Conservation (phyloP, 139 green algal species). For the Volvox africanus region DNA sequence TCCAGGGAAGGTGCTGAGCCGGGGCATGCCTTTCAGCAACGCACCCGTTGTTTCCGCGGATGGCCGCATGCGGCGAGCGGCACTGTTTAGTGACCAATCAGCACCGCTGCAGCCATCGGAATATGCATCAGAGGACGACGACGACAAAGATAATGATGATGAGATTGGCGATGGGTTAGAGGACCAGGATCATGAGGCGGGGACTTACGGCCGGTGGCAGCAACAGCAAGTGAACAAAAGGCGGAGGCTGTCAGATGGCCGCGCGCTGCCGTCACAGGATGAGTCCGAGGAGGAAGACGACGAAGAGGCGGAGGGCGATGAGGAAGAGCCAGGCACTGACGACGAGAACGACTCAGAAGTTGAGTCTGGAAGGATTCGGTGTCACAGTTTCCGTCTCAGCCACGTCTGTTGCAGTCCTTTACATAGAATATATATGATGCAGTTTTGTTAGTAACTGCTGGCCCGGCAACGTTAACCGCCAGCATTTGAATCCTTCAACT, state of each 20-base stretch:
- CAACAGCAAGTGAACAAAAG: conserved; percentile 6
- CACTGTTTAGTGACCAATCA: conserved; percentile 63
- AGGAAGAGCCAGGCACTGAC: no score
- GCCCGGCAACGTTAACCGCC: no score
- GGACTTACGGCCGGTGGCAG: neutral
- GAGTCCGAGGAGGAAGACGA: conserved; percentile 47
- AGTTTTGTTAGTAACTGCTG: no score
- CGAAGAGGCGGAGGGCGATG: conserved; percentile 59
- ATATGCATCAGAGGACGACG: conserved; percentile 39
- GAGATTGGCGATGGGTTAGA: neutral
- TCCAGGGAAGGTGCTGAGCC: conserved; percentile 7
- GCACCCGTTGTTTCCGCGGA: conserved; percentile 27
- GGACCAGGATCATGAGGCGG: neutral
- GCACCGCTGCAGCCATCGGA: conserved; percentile 39
- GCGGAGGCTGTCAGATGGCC: conserved; percentile 16
- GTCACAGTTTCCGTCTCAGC: neutral
- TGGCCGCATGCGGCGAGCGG: conserved; percentile 70
- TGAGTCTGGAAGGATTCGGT: conserved; percentile 21
- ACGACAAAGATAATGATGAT: conserved; percentile 42
- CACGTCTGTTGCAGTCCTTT: no score
- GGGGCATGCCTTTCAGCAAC: conserved; percentile 27
- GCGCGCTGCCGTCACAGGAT: conserved; percentile 16
- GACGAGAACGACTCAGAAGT: conserved; percentile 65
- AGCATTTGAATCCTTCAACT: no score
- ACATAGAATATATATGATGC: no score